Base-by-base conservation (phyloP, 225 moss, liverwort and hornwort genomes). In the Pseudisothecium myosuroides region DNA sequence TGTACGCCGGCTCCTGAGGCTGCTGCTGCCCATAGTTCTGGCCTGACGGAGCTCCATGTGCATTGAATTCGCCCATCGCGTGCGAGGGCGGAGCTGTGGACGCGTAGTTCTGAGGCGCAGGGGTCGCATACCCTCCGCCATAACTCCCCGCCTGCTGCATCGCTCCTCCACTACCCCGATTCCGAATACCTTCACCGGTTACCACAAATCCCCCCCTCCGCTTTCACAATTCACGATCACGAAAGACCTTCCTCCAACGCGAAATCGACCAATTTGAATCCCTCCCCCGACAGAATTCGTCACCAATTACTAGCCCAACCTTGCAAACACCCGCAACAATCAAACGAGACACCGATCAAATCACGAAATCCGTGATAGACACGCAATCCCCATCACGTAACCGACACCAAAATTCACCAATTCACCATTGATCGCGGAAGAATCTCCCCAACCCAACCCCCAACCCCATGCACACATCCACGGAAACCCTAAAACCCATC, bases 71-170 rank as follows among this genome's bases (percentile, higher is more conserved):
- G 54, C 90, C 86, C 90, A 91, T 92, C 85, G 93, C 93, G 77
- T 91, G 87, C 69, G 94, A 91, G 13, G 95, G 89, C 67, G 91
- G 84, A 37, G 91, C 90, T 31, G 91, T 86, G 59, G 95, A 90
- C 45, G 92, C 90, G 82, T 96, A 97, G 15, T 41, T 88, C 76
- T 94, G 91, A 20, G 80, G 80, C 39, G 81, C 87, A 39, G 92
- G 94, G 77, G 93, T 90, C 32, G 89, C 93, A 85, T 93, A 95
- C 34, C 91, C 93, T 56, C 69, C 96, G 71, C 95, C 92, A 83
- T 93, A 93, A 78, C 84, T 86, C 67, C 94, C 96, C 86, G 93
- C 90, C 61, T 93, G 96, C 91, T 95, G 95, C 96, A 96, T 96
- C 86, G 82, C 88, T 80, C 88, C 88, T 84, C 11, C 68, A 39